Evolutionary conservation across 1,139 yeast species (phyloP).

Genomic region (Suhomyces guaymorum): DNA sequence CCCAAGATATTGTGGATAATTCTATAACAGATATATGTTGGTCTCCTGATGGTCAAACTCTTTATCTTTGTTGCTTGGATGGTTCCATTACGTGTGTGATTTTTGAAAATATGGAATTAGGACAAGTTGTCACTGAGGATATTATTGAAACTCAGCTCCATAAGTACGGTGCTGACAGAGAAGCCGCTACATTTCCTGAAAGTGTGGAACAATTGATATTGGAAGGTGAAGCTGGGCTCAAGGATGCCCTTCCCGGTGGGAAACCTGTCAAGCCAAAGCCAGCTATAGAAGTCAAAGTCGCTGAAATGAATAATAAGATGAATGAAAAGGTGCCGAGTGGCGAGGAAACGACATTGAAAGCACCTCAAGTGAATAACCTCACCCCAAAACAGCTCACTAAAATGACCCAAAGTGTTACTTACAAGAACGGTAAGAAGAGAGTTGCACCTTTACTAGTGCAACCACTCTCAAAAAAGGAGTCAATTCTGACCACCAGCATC

Average conservation of each 20-base stretch:
- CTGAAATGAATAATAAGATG: constrained; percentile 4
- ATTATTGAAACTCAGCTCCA: constrained; percentile 65
- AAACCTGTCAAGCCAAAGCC: too few species aligned
- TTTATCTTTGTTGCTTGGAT: constrained; percentile 79
- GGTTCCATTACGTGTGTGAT: constrained; percentile 74
- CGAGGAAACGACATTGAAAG: constrained; percentile 10
- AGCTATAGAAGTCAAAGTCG: constrained; percentile 1
- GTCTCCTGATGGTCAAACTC: constrained; percentile 73
- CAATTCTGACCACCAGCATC: constrained; percentile 10
- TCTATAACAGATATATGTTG: constrained; percentile 75
- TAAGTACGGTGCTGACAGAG: constrained; percentile 87
- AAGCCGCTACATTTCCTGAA: constrained; percentile 81
- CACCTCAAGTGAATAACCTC: constrained; percentile 14
- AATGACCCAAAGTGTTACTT: constrained; percentile 42
- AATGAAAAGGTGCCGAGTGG: constrained; percentile 10
- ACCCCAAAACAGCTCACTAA: constrained; percentile 21
- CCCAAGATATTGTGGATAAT: constrained; percentile 59
- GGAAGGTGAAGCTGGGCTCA: constrained; percentile 56
- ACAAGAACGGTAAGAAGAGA: constrained; percentile 81
- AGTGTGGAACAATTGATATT: constrained; percentile 73
- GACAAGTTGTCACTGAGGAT: constrained; percentile 68
- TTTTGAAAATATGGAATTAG: constrained; percentile 74
- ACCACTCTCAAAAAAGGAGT: constrained; percentile 30
- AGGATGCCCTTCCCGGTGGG: too few species aligned
- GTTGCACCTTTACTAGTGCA: constrained; percentile 84